Conservation (phyloP, 129 eudicot species). For the Daucus carota region DNA sequence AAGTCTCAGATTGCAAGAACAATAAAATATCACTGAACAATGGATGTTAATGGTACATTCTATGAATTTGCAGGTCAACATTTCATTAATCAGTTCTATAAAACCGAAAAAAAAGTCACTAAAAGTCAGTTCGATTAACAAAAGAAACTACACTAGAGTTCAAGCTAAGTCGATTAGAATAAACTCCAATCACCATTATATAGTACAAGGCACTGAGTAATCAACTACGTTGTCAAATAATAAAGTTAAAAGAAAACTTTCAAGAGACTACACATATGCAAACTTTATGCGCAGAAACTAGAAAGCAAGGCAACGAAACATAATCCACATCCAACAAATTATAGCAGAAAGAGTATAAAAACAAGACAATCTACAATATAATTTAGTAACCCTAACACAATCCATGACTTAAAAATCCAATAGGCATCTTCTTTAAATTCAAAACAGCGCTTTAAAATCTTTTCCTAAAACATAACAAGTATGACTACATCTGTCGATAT, state of each 20-base stretch:
- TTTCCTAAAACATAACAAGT: neutral
- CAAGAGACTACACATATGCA: neutral
- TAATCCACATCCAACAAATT: too few relatives aligned
- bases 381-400: neutral
- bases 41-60: neutral
- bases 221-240: neutral
- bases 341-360: too few relatives aligned
- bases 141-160: neutral
- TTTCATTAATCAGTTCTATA: neutral
- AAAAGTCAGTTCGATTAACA: neutral
- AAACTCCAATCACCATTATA: neutral
- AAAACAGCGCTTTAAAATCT: neutral
- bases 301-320: too few relatives aligned
- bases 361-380: neutral
- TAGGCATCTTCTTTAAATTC: neutral
- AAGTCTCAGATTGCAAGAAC: neutral
- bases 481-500: neutral
- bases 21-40: neutral
- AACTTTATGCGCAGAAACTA: neutral
- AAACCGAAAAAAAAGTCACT: neutral
- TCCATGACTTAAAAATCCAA: neutral
- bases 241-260: neutral
- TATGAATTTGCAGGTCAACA: neutral
- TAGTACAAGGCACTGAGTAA: neutral
- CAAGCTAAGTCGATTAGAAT: neutral